Conservation (phyloP, 768 basidiomycete species). For the Sporobolomyces pararoseus region DNA sequence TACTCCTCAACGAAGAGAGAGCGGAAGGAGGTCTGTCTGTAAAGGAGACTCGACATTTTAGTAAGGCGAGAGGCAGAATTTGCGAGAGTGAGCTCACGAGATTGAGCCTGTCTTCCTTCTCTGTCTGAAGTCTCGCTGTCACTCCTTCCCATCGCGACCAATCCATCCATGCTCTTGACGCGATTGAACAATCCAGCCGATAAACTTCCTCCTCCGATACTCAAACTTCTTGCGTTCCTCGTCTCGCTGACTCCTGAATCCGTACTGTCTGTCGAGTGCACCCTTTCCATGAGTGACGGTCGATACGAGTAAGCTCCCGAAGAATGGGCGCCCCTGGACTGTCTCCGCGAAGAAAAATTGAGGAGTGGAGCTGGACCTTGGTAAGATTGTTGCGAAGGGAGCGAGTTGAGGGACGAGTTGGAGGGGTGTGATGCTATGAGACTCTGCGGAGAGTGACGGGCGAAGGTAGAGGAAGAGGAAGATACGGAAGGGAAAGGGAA, state of each 20-base stretch:
- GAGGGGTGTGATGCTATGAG: background rate
- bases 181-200: conserved; percentile 2
- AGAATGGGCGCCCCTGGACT: background rate
- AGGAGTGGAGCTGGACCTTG: conserved; percentile 3
- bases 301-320: conserved; percentile 29
- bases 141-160: background rate
- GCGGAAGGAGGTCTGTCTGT: conserved; percentile 31
- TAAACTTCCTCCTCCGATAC: conserved; percentile 4
- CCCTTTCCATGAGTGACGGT: conserved; percentile 26
- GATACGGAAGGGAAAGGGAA: conserved; percentile 25
- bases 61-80: background rate
- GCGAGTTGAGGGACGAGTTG: conserved; percentile 5
- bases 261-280: conserved; percentile 12
- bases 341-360: conserved; percentile 28
- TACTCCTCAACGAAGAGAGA: conserved; percentile 22
- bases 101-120: background rate
- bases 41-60: too few species aligned
- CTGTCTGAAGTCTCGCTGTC: conserved; percentile 13
- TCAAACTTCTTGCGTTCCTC: conserved; percentile 5
- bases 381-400: background rate
- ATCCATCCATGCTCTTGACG: background rate
- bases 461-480: background rate
- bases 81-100: conserved; percentile 5
- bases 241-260: conserved; percentile 2
- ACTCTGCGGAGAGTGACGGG: background rate